Conservation (phyloP, 306 rosid species). For the Vigna radiata region DNA sequence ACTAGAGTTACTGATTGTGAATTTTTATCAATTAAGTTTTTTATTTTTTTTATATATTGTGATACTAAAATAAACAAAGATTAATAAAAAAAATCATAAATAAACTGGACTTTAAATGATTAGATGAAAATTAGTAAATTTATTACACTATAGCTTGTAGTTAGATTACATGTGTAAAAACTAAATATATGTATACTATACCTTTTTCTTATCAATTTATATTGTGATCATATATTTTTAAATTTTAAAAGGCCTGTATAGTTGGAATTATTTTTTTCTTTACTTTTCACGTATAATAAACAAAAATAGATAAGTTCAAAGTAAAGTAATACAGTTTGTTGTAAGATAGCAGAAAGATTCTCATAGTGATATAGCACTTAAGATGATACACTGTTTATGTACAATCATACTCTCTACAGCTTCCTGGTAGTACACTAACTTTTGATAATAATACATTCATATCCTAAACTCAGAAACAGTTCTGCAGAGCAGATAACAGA, state of each 20-base stretch:
- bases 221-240: background rate
- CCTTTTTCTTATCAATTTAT: background rate
- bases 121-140: too few species aligned
- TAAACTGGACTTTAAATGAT: background rate
- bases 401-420: slow-evolving; percentile 46
- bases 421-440: slow-evolving; percentile 33
- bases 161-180: background rate
- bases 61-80: background rate
- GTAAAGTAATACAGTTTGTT: background rate
- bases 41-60: background rate
- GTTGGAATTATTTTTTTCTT: background rate
- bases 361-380: slow-evolving; percentile 7
- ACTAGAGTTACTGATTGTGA: slow-evolving; percentile 22
- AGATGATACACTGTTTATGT: slow-evolving; percentile 19
- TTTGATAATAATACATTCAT: slow-evolving; percentile 15
- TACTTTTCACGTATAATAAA: background rate
- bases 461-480: slow-evolving; percentile 30
- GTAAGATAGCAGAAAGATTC: background rate
- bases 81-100: background rate
- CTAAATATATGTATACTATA: too few species aligned
- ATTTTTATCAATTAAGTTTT: background rate
- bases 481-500: slow-evolving; percentile 13
- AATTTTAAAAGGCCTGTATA: background rate
- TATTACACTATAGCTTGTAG: background rate
- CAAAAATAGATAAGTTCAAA: background rate